These are phyloP conservation scores for Mucor ambiguus DNA, from an alignment of 371 early-diverging fungal genomes.

Conservation along the genomic window DNA sequence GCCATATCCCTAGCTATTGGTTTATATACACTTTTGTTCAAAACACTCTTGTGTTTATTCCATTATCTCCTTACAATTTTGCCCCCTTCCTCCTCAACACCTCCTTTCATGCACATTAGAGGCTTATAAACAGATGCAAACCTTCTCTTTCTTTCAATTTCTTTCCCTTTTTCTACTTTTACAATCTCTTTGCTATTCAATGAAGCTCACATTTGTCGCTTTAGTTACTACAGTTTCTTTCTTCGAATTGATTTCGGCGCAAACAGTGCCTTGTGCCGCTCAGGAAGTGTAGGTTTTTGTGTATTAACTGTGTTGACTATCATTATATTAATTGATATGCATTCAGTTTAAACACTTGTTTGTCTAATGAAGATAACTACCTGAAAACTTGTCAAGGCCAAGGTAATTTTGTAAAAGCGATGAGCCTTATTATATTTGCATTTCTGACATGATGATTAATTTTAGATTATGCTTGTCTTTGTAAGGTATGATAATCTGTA, in stretches of 20 bases:
- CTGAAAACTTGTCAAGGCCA: conserved; percentile 22
- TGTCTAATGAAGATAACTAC: conserved; percentile 33
- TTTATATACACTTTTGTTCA: background rate
- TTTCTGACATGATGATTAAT: background rate
- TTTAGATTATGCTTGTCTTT: conserved; percentile 33
- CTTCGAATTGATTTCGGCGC: conserved; percentile 7
- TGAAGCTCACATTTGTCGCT: conserved; percentile 6
- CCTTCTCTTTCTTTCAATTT: background rate
- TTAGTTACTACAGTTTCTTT: background rate
- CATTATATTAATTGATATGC: background rate
- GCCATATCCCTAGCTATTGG: background rate
- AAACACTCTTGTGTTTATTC: background rate
- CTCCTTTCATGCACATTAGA: background rate
- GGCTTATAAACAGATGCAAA: background rate
- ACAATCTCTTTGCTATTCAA: conserved; percentile 2
- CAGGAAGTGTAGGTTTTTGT: conserved; percentile 31
- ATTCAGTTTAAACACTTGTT: conserved; percentile 33
- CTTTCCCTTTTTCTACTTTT: conserved; percentile 5
- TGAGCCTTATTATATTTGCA: background rate
- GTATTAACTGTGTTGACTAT: background rate
- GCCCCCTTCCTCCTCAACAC: background rate
- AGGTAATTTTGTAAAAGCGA: background rate
- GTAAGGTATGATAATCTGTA: conserved; percentile 18
- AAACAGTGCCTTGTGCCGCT: conserved; percentile 27
- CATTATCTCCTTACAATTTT: background rate